Evolutionary conservation across 1,284 basidiomycete genomes (phyloP).

Genomic region (Apiotrichum gracile): DNA sequence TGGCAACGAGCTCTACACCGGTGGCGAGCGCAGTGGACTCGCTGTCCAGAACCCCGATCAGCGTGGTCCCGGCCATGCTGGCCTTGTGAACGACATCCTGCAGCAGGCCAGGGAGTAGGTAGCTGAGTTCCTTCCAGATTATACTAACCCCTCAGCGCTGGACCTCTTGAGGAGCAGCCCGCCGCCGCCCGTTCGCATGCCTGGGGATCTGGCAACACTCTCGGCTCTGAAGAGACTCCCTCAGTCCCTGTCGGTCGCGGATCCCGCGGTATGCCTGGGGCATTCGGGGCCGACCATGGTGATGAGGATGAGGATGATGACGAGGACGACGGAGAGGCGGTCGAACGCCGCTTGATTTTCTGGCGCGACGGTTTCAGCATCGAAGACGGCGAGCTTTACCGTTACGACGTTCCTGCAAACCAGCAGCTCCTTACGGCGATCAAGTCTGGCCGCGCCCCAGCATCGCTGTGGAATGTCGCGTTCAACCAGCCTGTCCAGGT

Average conservation of each 20-base stretch:
- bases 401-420: slow-evolving; percentile 77
- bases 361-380: slow-evolving; percentile 94
- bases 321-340: slow-evolving; percentile 54
- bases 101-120: slow-evolving; percentile 72
- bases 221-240: slow-evolving; percentile 78
- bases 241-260: slow-evolving; percentile 46
- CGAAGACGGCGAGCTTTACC: slow-evolving; percentile 79
- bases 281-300: slow-evolving; percentile 2
- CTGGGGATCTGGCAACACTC: slow-evolving; percentile 58
- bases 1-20: slow-evolving; percentile 59
- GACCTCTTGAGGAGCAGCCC: slow-evolving; percentile 12
- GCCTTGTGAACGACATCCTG: slow-evolving; percentile 74
- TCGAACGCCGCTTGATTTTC: slow-evolving; percentile 75
- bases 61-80: slow-evolving; percentile 21
- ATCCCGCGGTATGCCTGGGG: slow-evolving; percentile 7
- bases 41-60: slow-evolving; percentile 78
- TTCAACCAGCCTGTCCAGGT: slow-evolving; percentile 82
- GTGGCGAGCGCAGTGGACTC: slow-evolving; percentile 65
- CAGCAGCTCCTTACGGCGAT: slow-evolving; percentile 71
- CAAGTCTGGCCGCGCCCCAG: slow-evolving; percentile 75
- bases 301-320: slow-evolving; percentile 25
- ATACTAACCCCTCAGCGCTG: slow-evolving; percentile 17
- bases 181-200: slow-evolving; percentile 2
- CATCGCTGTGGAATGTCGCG: slow-evolving; percentile 67
- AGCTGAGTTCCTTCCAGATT: not conserved